These are phyloP conservation scores for Psilocybe azurescens DNA, from an alignment of 768 basidiomycete species.

Conservation along the genomic window DNA sequence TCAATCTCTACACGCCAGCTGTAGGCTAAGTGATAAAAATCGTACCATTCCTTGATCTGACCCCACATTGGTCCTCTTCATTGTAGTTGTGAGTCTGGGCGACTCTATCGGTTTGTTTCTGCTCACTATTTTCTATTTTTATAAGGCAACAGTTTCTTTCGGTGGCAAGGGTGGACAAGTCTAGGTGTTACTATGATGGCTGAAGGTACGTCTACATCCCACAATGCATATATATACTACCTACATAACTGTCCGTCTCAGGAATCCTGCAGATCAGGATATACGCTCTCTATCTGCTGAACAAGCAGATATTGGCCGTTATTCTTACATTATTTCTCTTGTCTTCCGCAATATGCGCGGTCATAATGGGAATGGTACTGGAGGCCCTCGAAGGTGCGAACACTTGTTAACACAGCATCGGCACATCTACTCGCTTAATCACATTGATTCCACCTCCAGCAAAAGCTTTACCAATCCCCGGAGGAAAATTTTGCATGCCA, in stretches of 20 bases:
- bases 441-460: not conserved
- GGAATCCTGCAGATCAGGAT: slow-evolving; percentile 5
- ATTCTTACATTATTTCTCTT: not conserved
- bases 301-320: not conserved
- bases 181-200: not conserved
- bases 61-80: not conserved
- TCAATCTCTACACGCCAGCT: no score
- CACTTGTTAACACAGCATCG: no score
- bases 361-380: not conserved
- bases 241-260: not conserved
- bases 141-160: not conserved
- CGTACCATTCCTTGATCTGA: not conserved
- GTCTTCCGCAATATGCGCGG: not conserved
- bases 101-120: not conserved
- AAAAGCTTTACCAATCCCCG: not conserved
- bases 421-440: no score
- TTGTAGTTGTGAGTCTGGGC: not conserved
- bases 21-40: no score
- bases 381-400: not conserved
- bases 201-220: not conserved
- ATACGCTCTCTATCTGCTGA: not conserved
- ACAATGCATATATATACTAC: not conserved
- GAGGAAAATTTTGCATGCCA: not conserved
- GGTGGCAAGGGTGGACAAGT: slow-evolving; percentile 4
- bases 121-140: not conserved